Base-by-base conservation (phyloP, 2,329 filamentous ascomycete genomes). In the Aspergillus sp. region DNA sequence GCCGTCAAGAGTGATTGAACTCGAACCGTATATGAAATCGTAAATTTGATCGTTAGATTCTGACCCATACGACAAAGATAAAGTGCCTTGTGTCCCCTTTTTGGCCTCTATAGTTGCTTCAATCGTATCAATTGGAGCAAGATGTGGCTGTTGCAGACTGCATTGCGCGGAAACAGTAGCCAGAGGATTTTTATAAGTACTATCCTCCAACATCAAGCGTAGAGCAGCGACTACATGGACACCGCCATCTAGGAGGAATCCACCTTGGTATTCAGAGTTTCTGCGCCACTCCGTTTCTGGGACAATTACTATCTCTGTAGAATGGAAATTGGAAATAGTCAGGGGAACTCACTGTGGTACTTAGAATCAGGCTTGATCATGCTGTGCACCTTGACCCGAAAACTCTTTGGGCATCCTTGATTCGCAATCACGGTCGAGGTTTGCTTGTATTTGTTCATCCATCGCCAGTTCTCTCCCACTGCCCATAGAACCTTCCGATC, bases 391-490 rank as follows among this genome's bases (percentile, higher is more conserved):
- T 70, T 66, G 1, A 73, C 66, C 20, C 76, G 69, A 63, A 82
- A 80, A 1, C 71, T 70, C 22, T 76, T 64, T 1, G 80, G 62
- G 27, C 66, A 63, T 15, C 79, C 80, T 22, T 79, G 60, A 6
- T 68, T 63, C 23, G 67, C 58, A 7, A 79, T 65, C 47, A 75
- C 68, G 50, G 72, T 62, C 2, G 72, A 69, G 2, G 69, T 76
- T 46, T 70, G 71, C 4, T 67, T 41, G 60, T 72, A 79, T 27
- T 73, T 73, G 22, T 65, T 67, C 46, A 77, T 61, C 59, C 74
- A 82, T 43, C 80, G 73, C 61, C 74, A 79, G 60, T 83, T 82
- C 63, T 83, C 80, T 2, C 77, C 80, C 2, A 82, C 70, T 15
- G 64, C 67, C 68, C 74, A 77, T 23, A 67, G 68, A 4, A 66